Evolutionary conservation across 495 filamentous ascomycete genomes (phyloP).

Genomic region (Penicillium malachiteum): DNA sequence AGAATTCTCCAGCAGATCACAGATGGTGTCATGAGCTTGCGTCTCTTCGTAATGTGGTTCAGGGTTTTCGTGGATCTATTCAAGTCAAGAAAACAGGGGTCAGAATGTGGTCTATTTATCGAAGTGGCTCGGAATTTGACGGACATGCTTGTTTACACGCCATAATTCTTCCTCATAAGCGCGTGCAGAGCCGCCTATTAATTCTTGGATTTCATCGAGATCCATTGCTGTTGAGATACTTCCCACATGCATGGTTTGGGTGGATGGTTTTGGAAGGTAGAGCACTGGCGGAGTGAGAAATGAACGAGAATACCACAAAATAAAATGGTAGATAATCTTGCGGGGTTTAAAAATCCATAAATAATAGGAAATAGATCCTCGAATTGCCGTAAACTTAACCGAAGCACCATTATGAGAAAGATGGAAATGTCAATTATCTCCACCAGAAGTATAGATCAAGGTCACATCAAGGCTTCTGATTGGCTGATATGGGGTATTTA

Average conservation of each 20-base stretch:
- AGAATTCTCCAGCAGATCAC: conserved; percentile 8
- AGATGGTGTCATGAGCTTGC: conserved; percentile 14
- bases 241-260: too few species aligned
- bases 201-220: background rate
- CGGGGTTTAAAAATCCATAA: too few species aligned
- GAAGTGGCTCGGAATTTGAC: background rate
- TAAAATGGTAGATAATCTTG: too few species aligned
- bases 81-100: background rate
- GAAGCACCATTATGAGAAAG: too few species aligned
- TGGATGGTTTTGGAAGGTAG: too few species aligned
- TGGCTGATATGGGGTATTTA: background rate
- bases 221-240: background rate
- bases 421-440: too few species aligned
- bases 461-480: background rate
- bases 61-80: conserved; percentile 8
- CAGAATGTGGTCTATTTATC: too few species aligned
- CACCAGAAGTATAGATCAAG: background rate
- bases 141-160: background rate
- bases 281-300: too few species aligned
- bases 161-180: background rate
- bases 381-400: too few species aligned
- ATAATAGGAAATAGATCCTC: too few species aligned
- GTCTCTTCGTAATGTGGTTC: conserved; percentile 15
- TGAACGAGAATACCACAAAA: too few species aligned
- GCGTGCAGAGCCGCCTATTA: background rate